These are phyloP conservation scores for Leptographium wingfieldii DNA, from an alignment of 2,329 filamentous ascomycete species.

Conservation along the genomic window DNA sequence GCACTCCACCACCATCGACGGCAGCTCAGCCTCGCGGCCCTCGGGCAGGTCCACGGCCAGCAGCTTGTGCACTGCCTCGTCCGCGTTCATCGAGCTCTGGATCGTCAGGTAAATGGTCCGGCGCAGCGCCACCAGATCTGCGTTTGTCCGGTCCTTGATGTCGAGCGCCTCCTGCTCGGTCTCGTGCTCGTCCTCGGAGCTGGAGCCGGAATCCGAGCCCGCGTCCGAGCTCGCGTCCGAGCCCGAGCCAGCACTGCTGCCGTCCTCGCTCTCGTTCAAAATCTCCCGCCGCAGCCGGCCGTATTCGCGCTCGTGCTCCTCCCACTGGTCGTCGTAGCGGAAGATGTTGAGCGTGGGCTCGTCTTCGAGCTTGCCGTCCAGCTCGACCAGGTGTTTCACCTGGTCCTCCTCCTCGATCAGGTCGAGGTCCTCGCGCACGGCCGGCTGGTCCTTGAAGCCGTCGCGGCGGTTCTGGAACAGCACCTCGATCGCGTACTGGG, in stretches of 20 bases:
- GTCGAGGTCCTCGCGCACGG: slow-evolving; percentile 84
- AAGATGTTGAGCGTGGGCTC: slow-evolving; percentile 90
- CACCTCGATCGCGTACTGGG: slow-evolving; percentile 99
- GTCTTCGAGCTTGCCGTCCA: slow-evolving; percentile 75
- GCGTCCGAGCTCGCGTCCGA: neutral
- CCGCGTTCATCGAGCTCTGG: slow-evolving; percentile 90
- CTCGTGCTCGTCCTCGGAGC: slow-evolving; percentile 45
- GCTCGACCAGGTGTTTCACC: slow-evolving; percentile 74
- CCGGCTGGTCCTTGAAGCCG: slow-evolving; percentile 88
- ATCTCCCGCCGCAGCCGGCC: slow-evolving; percentile 87
- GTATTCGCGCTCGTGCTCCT: slow-evolving; percentile 84
- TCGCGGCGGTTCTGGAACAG: slow-evolving; percentile 94
- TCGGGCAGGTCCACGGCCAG: slow-evolving; percentile 84
- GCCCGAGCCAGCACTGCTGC: slow-evolving; percentile 32
- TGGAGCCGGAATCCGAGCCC: neutral
- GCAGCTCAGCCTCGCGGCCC: slow-evolving; percentile 79
- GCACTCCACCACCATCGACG: slow-evolving; percentile 94
- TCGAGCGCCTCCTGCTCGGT: slow-evolving; percentile 74
- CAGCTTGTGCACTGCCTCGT: slow-evolving; percentile 94
- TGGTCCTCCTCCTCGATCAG: slow-evolving; percentile 96
- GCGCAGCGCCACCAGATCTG: slow-evolving; percentile 84
- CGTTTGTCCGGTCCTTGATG: slow-evolving; percentile 96
- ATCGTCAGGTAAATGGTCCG: slow-evolving; percentile 95
- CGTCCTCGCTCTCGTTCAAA: slow-evolving; percentile 52
- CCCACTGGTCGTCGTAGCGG: slow-evolving; percentile 83